These are phyloP conservation scores for Trypanosoma rangeli DNA, from an alignment of 208 protist genomes.

Conservation along the genomic window DNA sequence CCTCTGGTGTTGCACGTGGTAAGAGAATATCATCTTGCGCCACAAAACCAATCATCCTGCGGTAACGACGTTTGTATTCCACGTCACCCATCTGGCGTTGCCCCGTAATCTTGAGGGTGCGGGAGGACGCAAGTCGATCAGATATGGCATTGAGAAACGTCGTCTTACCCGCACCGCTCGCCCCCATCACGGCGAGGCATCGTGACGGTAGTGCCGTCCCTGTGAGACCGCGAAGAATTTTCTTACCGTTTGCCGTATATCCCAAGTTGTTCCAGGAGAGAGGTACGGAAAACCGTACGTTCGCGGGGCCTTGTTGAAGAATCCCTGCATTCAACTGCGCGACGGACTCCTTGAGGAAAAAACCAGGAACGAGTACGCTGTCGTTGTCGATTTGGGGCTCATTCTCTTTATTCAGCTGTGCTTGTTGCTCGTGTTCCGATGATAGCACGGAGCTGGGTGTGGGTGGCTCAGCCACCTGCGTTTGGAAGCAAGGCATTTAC, in stretches of 20 bases:
- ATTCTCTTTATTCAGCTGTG: background rate
- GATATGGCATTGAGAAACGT: conserved; percentile 85
- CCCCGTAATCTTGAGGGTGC: conserved; percentile 46
- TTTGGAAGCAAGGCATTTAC: background rate
- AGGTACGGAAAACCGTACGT: conserved; percentile 42
- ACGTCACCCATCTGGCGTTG: conserved; percentile 66
- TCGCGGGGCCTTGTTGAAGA: conserved; percentile 25
- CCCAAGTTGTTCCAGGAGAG: conserved; percentile 75
- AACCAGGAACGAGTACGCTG: conserved; percentile 17
- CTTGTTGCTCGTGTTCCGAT: background rate
- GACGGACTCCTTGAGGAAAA: conserved; percentile 42
- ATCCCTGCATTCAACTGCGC: conserved; percentile 47
- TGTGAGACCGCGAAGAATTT: conserved; percentile 67
- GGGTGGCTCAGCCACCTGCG: background rate
- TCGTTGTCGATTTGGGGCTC: background rate
- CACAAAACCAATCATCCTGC: conserved; percentile 75
- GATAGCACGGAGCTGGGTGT: background rate
- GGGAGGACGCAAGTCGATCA: conserved; percentile 49
- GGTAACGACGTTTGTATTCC: conserved; percentile 53
- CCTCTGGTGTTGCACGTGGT: conserved; percentile 56
- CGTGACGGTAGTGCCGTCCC: conserved; percentile 72
- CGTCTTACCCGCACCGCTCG: conserved; percentile 86
- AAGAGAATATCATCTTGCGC: conserved; percentile 85
- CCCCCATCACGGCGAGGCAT: conserved; percentile 82
- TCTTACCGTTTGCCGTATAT: conserved; percentile 46